phyloP scores from a whole-genome alignment of 2,329 filamentous ascomycete genomes.

The Colletotrichum viniferum region DNA sequence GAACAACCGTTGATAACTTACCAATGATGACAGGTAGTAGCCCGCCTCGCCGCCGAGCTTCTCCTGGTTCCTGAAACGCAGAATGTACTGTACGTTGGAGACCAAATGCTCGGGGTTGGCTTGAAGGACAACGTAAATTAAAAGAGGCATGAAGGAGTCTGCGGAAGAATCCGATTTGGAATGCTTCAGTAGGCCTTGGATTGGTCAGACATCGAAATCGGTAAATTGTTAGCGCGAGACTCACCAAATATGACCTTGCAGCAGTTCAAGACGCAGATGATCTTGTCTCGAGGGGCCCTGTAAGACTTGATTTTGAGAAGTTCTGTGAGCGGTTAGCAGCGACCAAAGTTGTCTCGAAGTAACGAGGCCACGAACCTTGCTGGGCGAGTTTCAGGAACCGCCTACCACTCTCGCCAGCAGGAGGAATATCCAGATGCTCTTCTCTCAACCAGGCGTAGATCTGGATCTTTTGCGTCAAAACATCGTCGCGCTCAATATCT shows the following conservation, averaged over 20 bases:
- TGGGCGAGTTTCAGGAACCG: slow-evolving; percentile 90
- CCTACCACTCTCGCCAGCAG: slow-evolving; percentile 82
- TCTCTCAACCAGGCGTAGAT: slow-evolving; percentile 97
- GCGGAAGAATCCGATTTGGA: slow-evolving; percentile 93
- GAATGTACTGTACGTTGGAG: slow-evolving; percentile 97
- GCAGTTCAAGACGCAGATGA: slow-evolving; percentile 97
- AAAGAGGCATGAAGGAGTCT: slow-evolving; percentile 91
- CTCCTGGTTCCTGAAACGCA: slow-evolving; percentile 96
- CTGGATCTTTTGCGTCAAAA: slow-evolving; percentile 94
- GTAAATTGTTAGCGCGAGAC: slow-evolving; percentile 23
- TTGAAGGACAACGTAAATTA: slow-evolving; percentile 95
- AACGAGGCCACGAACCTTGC: slow-evolving; percentile 63
- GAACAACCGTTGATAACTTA: slow-evolving; percentile 40
- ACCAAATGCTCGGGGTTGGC: slow-evolving; percentile 95
- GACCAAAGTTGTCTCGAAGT: slow-evolving; percentile 9
- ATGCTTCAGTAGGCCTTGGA: slow-evolving; percentile 80
- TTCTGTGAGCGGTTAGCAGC: slow-evolving; percentile 60
- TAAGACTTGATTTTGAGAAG: slow-evolving; percentile 96
- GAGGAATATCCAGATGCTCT: slow-evolving; percentile 89
- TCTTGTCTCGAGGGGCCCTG: slow-evolving; percentile 95
- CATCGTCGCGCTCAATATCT: slow-evolving; percentile 93
- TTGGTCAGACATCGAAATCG: neutral
- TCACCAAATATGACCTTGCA: slow-evolving; percentile 98
- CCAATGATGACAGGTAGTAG: slow-evolving; percentile 94
- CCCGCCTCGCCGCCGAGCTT: slow-evolving; percentile 97